Percentiles rank a stretch among this genome's conserved stretches.
phyloP scores from a whole-genome alignment of 495 filamentous ascomycete genomes.

The Monascus purpureus region DNA sequence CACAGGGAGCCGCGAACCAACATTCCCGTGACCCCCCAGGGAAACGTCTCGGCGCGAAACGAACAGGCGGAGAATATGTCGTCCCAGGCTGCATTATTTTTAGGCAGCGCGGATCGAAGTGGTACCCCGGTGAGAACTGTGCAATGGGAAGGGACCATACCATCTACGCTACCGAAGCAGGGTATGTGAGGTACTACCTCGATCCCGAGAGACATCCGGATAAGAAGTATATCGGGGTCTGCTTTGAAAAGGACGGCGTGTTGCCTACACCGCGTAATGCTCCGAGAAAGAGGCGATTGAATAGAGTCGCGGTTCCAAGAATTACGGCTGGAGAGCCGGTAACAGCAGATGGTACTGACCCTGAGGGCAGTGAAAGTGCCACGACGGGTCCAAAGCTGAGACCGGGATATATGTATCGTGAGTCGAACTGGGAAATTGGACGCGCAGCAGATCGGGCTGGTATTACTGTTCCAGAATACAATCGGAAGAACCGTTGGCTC shows the following conservation, averaged over 20 bases:
- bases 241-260: slow-evolving; percentile 53
- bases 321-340: slow-evolving; percentile 15
- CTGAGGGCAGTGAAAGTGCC: slow-evolving; percentile 11
- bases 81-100: slow-evolving; percentile 95
- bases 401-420: slow-evolving; percentile 65
- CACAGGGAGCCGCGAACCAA: slow-evolving; percentile 75
- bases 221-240: slow-evolving; percentile 83
- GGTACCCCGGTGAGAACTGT: slow-evolving; percentile 90
- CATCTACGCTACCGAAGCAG: slow-evolving; percentile 70
- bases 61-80: slow-evolving; percentile 79
- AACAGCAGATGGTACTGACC: neutral
- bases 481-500: slow-evolving; percentile 42
- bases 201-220: slow-evolving; percentile 68
- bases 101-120: slow-evolving; percentile 84
- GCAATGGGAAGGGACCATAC: slow-evolving; percentile 94
- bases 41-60: slow-evolving; percentile 91
- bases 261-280: slow-evolving; percentile 65
- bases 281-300: slow-evolving; percentile 48
- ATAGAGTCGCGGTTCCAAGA: slow-evolving; percentile 42
- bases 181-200: slow-evolving; percentile 92
- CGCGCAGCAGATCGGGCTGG: slow-evolving; percentile 45
- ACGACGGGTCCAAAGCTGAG: slow-evolving; percentile 37
- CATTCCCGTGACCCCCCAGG: slow-evolving; percentile 73
- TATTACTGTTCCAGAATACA: slow-evolving; percentile 35
- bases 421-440: slow-evolving; percentile 79